A percentile compares a stretch with the other conserved stretches of the same genome.
These are phyloP conservation scores for Tirmania nivea DNA, from an alignment of 495 filamentous ascomycete species.

Conservation along the genomic window DNA sequence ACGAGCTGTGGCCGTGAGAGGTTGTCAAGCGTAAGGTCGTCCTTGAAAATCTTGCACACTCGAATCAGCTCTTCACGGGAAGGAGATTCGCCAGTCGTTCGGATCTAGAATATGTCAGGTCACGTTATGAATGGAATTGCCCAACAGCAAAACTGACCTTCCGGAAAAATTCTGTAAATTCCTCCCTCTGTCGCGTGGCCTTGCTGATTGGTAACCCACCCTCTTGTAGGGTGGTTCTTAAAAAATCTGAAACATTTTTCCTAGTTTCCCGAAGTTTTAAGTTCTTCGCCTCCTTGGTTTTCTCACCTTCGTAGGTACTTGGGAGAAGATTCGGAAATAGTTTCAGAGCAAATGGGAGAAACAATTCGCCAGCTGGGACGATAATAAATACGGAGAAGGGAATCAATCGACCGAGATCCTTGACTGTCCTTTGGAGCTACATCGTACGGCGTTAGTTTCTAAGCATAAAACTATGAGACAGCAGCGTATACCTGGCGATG, in stretches of 20 bases:
- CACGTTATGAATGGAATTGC: neutral
- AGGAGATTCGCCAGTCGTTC: constrained; percentile 72
- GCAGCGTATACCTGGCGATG: constrained; percentile 43
- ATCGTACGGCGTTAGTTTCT: neutral
- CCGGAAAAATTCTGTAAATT: constrained; percentile 93
- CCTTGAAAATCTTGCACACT: constrained; percentile 98
- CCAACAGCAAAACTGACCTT: constrained; percentile 34
- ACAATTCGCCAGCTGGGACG: constrained; percentile 83
- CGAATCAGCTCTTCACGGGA: constrained; percentile 84
- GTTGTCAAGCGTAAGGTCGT: constrained; percentile 94
- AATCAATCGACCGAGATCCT: constrained; percentile 78
- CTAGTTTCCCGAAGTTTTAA: constrained; percentile 61
- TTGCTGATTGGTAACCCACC: constrained; percentile 72
- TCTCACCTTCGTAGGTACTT: constrained; percentile 88
- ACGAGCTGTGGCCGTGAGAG: constrained; percentile 88
- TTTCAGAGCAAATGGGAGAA: constrained; percentile 82
- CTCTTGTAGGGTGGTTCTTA: constrained; percentile 77
- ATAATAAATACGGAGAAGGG: constrained; percentile 95
- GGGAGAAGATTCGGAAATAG: constrained; percentile 93
- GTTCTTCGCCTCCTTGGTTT: constrained; percentile 70
- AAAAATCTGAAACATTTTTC: constrained; percentile 82
- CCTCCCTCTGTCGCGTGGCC: constrained; percentile 72
- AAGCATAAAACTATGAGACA: neutral
- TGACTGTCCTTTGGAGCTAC: constrained; percentile 69
- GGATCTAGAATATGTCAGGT: constrained; percentile 19